Evolutionary conservation across 2,329 filamentous ascomycete genomes (phyloP).

Genomic region (Beauveria varroae): DNA sequence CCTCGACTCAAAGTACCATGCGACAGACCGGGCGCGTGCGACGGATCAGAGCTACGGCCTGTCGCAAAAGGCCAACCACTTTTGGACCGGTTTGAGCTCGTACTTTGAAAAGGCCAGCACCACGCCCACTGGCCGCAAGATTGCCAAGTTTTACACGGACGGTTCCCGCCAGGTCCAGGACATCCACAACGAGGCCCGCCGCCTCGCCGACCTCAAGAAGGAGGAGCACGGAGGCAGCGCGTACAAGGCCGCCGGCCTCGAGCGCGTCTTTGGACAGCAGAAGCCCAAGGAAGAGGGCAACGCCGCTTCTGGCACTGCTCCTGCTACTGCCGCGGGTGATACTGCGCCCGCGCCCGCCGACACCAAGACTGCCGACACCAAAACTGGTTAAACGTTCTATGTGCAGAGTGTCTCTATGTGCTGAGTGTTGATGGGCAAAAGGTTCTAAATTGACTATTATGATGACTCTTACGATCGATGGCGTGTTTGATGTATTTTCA

Average conservation of each 20-base stretch:
- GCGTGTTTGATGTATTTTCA: background rate
- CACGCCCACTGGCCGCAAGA: constrained; percentile 80
- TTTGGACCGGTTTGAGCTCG: constrained; percentile 61
- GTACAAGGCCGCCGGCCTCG: constrained; percentile 50
- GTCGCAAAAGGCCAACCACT: constrained; percentile 58
- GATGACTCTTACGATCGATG: background rate
- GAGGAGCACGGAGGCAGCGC: constrained; percentile 51
- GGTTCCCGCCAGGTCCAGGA: constrained; percentile 86
- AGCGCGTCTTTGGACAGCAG: constrained; percentile 50
- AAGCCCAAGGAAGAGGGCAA: constrained; percentile 35
- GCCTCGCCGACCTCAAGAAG: constrained; percentile 83
- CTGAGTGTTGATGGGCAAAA: background rate
- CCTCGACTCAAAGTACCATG: constrained; percentile 82
- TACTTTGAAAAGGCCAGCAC: constrained; percentile 93
- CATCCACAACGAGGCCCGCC: constrained; percentile 83
- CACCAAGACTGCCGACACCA: constrained; percentile 13
- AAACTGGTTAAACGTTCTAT: constrained; percentile 4
- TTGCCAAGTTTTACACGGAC: constrained; percentile 81
- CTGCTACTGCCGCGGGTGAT: constrained; percentile 7
- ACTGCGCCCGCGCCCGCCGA: constrained; percentile 1
- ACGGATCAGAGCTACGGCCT: constrained; percentile 82
- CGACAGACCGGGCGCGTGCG: constrained; percentile 75
- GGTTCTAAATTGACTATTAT: background rate
- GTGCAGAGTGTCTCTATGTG: too few relatives aligned
- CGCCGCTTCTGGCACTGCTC: constrained; percentile 12